Percentiles rank a stretch among this genome's conserved stretches.
Conservation (phyloP, 257 asterid species). For the Gentiana straminea region DNA sequence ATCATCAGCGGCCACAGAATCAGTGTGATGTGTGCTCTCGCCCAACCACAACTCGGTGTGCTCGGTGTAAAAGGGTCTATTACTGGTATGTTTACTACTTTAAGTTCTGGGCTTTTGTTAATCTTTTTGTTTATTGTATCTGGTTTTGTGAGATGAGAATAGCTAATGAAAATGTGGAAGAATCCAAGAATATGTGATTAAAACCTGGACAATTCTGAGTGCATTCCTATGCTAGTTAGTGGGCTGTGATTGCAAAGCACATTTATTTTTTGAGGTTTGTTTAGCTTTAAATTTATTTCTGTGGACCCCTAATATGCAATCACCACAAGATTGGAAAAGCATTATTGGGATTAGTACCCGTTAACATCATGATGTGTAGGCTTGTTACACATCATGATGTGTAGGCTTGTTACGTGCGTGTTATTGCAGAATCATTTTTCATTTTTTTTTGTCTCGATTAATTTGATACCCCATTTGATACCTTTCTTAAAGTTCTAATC, state of each 20-base stretch:
- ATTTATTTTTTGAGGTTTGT: not conserved
- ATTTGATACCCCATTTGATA: no score
- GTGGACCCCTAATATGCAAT: no score
- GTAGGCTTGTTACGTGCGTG: no score
- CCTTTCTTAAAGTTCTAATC: no score
- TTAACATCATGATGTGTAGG: no score
- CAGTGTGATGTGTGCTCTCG: conserved; percentile 57
- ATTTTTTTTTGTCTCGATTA: no score
- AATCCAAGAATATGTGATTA: not conserved
- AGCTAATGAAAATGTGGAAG: not conserved
- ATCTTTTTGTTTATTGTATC: not conserved
- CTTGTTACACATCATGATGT: no score
- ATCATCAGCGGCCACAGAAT: conserved; percentile 24
- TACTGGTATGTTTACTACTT: conserved; percentile 49
- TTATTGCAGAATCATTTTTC: no score
- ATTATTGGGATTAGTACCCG: no score
- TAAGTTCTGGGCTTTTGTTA: conserved; percentile 1
- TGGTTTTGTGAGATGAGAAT: not conserved
- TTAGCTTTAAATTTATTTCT: no score
- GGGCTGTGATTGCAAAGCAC: not conserved
- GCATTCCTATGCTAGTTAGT: not conserved
- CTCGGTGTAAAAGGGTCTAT: conserved; percentile 63
- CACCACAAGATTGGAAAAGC: no score
- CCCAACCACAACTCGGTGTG: conserved; percentile 64
- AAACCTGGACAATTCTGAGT: not conserved